A percentile compares a stretch with the other conserved stretches of the same genome.
Conservation (phyloP, 306 rosid genomes). For the Rosa persica region DNA sequence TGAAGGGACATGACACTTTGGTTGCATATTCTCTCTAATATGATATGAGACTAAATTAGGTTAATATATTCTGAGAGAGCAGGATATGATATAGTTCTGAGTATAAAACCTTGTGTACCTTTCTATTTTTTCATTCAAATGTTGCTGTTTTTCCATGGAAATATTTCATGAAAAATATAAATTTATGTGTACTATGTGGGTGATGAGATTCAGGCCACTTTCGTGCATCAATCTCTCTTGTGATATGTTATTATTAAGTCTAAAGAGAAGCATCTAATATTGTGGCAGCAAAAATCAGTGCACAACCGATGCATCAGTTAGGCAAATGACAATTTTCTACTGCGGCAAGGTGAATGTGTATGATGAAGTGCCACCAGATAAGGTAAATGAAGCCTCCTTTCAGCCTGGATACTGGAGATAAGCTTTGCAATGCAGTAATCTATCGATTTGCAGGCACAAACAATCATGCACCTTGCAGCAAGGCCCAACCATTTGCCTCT, state of each 20-base stretch:
- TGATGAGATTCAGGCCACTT: slow-evolving; percentile 7
- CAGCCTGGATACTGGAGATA: slow-evolving; percentile 40
- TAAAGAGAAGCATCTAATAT: slow-evolving; percentile 21
- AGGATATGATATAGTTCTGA: not conserved
- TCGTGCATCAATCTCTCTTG: not conserved
- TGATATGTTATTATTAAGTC: not conserved
- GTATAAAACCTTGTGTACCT: not conserved
- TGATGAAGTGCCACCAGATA: slow-evolving; percentile 80
- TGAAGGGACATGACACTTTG: not conserved
- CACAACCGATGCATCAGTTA: slow-evolving; percentile 47
- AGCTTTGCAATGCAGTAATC: slow-evolving; percentile 40
- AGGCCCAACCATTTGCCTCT: slow-evolving; percentile 53
- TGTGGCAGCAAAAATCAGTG: slow-evolving; percentile 60
- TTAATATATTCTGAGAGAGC: not conserved
- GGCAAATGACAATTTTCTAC: slow-evolving; percentile 95
- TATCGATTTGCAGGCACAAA: slow-evolving; percentile 82
- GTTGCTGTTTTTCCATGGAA: not conserved
- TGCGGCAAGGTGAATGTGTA: slow-evolving; percentile 97
- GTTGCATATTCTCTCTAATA: not conserved
- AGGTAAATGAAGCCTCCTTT: slow-evolving; percentile 56
- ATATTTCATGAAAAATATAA: not conserved
- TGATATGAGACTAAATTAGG: not conserved
- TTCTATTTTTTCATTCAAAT: not conserved
- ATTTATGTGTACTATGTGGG: not conserved
- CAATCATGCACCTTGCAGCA: slow-evolving; percentile 87